These are phyloP conservation scores for Xylaria intraflava DNA, from an alignment of 495 filamentous ascomycete genomes.

Conservation along the genomic window DNA sequence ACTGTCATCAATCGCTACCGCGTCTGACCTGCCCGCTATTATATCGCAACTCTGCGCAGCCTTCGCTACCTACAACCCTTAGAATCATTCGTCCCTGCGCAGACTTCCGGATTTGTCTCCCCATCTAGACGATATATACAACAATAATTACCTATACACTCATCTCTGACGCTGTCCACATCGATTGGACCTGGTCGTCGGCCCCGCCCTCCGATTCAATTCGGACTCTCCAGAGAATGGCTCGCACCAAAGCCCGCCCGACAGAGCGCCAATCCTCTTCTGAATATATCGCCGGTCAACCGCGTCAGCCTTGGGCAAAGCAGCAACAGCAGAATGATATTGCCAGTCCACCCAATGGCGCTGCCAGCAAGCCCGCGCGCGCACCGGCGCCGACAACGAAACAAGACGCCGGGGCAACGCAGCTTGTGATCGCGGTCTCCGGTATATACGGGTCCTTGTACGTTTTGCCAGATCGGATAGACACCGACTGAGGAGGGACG, in stretches of 20 bases:
- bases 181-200: not conserved
- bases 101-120: too few species aligned
- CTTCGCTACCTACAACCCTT: too few species aligned
- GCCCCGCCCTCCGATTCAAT: not conserved
- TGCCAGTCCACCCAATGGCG: slow-evolving; percentile 36
- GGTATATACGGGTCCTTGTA: slow-evolving; percentile 97
- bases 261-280: slow-evolving; percentile 60
- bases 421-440: slow-evolving; percentile 78
- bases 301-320: slow-evolving; percentile 25
- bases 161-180: too few species aligned
- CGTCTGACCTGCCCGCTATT: too few species aligned
- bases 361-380: slow-evolving; percentile 23
- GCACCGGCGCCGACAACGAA: slow-evolving; percentile 17
- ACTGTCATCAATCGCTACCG: slow-evolving; percentile 25
- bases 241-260: slow-evolving; percentile 60
- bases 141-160: too few species aligned
- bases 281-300: slow-evolving; percentile 45
- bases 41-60: too few species aligned
- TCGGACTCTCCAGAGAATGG: slow-evolving; percentile 43
- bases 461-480: slow-evolving; percentile 21
- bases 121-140: too few species aligned
- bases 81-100: too few species aligned
- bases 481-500: not conserved
- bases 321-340: slow-evolving; percentile 13
- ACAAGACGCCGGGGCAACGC: slow-evolving; percentile 51